phyloP scores from a whole-genome alignment of 2,329 filamentous ascomycete species.

The Diplodia mutila region DNA sequence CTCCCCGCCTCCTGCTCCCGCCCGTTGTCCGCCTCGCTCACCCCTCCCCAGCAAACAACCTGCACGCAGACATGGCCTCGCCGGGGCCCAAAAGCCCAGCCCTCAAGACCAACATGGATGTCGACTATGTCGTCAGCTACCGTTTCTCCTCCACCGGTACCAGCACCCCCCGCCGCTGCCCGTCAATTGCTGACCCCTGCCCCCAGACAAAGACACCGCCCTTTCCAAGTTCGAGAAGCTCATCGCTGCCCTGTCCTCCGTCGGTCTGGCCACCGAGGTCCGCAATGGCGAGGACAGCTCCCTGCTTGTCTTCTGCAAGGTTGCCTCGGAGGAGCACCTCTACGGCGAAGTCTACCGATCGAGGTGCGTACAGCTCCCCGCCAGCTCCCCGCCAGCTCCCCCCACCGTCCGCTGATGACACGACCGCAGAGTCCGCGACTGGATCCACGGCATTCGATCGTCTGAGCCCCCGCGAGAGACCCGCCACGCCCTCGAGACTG shows the following conservation, averaged over 20 bases:
- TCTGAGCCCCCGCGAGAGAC: constrained; percentile 76
- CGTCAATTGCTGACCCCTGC: constrained; percentile 27
- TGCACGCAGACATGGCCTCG: constrained; percentile 26
- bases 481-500: constrained; percentile 66
- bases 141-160: constrained; percentile 70
- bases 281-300: constrained; percentile 76
- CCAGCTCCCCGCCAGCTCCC: background rate
- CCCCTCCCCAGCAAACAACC: constrained; percentile 21
- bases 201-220: constrained; percentile 68
- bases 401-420: background rate
- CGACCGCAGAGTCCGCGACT: constrained; percentile 76
- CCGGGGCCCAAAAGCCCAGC: constrained; percentile 39
- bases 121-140: constrained; percentile 89
- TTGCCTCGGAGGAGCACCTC: constrained; percentile 75
- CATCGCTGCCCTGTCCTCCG: constrained; percentile 71
- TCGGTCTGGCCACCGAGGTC: constrained; percentile 87
- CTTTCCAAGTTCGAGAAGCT: constrained; percentile 77
- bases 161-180: background rate
- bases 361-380: constrained; percentile 51
- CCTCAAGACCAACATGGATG: constrained; percentile 63
- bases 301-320: constrained; percentile 80
- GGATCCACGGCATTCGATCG: constrained; percentile 85
- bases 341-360: constrained; percentile 82
- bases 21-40: constrained; percentile 3
- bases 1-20: background rate